Evolutionary conservation across 805 yeast species (phyloP).

Genomic region (Sugiyamaella smithiae): DNA sequence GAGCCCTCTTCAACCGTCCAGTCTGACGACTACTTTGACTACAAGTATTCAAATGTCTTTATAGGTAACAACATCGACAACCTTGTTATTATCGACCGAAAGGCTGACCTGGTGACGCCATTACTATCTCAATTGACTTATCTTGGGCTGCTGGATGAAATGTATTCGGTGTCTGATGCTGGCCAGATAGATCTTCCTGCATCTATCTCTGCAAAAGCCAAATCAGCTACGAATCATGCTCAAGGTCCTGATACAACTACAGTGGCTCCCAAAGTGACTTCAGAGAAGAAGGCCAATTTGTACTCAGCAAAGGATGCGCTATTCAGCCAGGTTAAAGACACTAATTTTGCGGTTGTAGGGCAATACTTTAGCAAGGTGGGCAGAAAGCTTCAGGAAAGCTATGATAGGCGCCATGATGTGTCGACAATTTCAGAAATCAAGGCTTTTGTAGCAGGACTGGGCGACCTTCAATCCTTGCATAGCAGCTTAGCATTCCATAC

Average conservation of each 20-base stretch:
- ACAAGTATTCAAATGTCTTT: constrained; percentile 31
- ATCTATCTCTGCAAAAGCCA: constrained; percentile 20
- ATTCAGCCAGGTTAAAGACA: constrained; percentile 51
- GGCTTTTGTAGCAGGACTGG: constrained; percentile 65
- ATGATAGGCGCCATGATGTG: constrained; percentile 56
- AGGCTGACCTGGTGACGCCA: constrained; percentile 69
- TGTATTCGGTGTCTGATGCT: constrained; percentile 45
- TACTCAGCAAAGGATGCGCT: constrained; percentile 44
- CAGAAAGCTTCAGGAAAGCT: constrained; percentile 62
- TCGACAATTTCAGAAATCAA: constrained; percentile 64
- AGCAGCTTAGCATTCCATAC: constrained; percentile 71
- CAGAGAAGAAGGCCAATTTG: constrained; percentile 25
- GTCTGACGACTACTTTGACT: constrained; percentile 22
- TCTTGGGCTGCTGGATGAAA: constrained; percentile 76
- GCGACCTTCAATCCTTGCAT: constrained; percentile 64
- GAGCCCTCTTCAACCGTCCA: background rate
- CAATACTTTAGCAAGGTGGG: constrained; percentile 68
- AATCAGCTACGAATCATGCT: no score
- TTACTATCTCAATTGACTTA: constrained; percentile 76
- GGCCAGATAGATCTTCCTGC: constrained; percentile 36
- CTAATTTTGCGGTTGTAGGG: constrained; percentile 81
- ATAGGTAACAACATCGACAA: constrained; percentile 45
- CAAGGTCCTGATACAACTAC: constrained; percentile 4
- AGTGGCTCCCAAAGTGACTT: background rate
- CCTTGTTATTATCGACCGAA: constrained; percentile 74